Percentiles rank a stretch among this genome's conserved stretches.
Evolutionary conservation across 129 eudicot genomes (phyloP).

Genomic region (Apium graveolens): DNA sequence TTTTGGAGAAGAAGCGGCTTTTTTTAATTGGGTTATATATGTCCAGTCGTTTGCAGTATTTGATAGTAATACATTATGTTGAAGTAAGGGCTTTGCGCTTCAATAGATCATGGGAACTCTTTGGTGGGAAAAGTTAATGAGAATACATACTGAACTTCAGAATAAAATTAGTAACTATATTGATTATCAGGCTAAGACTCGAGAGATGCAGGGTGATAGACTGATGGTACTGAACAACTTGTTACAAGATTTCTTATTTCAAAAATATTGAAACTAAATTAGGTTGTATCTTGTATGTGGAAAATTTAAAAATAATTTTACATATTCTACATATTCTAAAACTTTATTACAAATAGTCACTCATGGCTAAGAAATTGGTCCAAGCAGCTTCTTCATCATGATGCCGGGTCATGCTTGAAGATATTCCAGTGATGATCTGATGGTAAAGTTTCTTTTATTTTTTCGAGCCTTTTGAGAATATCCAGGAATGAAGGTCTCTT

Average conservation of each 20-base stretch:
- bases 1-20: too few relatives aligned
- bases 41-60: too few relatives aligned
- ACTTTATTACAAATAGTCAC: neutral
- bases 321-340: neutral
- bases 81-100: too few relatives aligned
- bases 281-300: neutral
- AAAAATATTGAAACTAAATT: neutral
- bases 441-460: slow-evolving; percentile 48
- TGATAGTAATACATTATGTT: too few relatives aligned
- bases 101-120: too few relatives aligned
- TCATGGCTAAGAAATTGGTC: neutral
- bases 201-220: neutral
- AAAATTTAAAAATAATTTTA: neutral
- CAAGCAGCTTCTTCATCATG: neutral
- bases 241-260: neutral
- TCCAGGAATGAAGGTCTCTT: slow-evolving; percentile 72
- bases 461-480: slow-evolving; percentile 70
- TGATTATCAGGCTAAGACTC: neutral
- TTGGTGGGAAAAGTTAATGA: too few relatives aligned
- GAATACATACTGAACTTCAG: too few relatives aligned
- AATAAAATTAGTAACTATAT: too few relatives aligned
- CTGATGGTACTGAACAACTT: too few relatives aligned
- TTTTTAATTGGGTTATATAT: too few relatives aligned
- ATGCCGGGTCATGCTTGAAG: slow-evolving; percentile 19
- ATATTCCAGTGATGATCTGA: slow-evolving; percentile 73